Evolutionary conservation across 2,329 filamentous ascomycete species (phyloP), one percentile per base, ranked within the genome.

Genomic region (Fusarium nelsonii): DNA sequence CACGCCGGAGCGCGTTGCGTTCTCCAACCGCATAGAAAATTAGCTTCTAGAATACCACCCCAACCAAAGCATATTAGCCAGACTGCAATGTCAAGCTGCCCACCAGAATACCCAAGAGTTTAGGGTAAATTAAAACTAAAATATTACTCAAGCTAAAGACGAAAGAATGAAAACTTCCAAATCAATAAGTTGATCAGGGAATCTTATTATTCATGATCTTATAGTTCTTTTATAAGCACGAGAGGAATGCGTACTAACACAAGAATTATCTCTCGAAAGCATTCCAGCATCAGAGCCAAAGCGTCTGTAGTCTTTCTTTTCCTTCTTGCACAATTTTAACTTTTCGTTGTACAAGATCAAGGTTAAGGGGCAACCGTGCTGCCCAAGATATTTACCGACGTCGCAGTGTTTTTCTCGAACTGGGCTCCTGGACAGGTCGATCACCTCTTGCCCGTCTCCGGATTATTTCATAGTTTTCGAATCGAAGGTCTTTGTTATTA

Each of bases 1-100:
- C 50, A 52, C 54, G 58, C 57, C 34, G 26, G 43, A 40, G 18
- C 63, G 63, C 58, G 63, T 63, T 67, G 53, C 63, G 58, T 53
- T 63, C 18, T 54, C 12, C 40, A 62, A 44, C 46, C 40, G 39
- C 40, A 43, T 49, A n/a, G 37, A 44, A 52, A 45, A 44, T 23
- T 41, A 18, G 43, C 20, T 28, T 39, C 11, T 50, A 12, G 23
- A 37, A 40, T 15, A 20, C 28, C 30, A 32, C 43, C 43, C n/a
- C n/a, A 39, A 46, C 14, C 30, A 16, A 43, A 33, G 33, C 26
- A 45, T 58, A 34, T 43, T 43, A n/a, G 23, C 23, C 23, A 23
- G 23, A 23, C 23, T 23, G 4, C 23, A 23, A 6, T 23, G 23
- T 23, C 23, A 23, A 23, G 23, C 23, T 23, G 23, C 23, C 23